Evolutionary conservation across 148 eudicot genomes (phyloP).

Genomic region (Tetragonia tetragonoides): DNA sequence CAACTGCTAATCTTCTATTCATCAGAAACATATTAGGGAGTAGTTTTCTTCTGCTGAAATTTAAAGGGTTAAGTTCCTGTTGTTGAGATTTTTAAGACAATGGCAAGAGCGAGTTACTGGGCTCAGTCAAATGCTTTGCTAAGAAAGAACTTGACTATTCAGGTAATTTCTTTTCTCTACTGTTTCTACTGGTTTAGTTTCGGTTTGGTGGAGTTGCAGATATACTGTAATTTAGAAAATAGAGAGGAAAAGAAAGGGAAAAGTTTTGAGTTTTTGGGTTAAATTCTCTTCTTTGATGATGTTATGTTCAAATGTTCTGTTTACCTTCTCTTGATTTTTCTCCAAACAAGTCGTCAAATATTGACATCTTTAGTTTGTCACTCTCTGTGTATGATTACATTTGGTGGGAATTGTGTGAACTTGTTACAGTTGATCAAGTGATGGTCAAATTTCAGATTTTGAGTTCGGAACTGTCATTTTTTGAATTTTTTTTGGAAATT

Average conservation of each 20-base stretch:
- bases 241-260: too few species aligned
- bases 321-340: too few species aligned
- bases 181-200: too few species aligned
- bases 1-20: too few species aligned
- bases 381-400: neutral
- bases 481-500: too few species aligned
- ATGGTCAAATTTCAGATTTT: neutral
- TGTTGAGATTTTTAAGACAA: neutral
- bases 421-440: neutral
- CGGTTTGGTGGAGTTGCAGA: too few species aligned
- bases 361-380: neutral
- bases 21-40: too few species aligned
- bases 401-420: neutral
- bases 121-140: constrained; percentile 29
- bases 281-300: neutral
- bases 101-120: constrained; percentile 24
- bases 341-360: too few species aligned
- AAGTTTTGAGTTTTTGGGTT: neutral
- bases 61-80: neutral
- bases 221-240: too few species aligned
- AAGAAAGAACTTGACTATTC: constrained; percentile 26
- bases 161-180: constrained; percentile 11
- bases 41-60: too few species aligned
- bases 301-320: too few species aligned
- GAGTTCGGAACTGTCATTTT: too few species aligned